Conservation (phyloP, 2,329 filamentous ascomycete genomes). For the Pyrenophora graminea region DNA sequence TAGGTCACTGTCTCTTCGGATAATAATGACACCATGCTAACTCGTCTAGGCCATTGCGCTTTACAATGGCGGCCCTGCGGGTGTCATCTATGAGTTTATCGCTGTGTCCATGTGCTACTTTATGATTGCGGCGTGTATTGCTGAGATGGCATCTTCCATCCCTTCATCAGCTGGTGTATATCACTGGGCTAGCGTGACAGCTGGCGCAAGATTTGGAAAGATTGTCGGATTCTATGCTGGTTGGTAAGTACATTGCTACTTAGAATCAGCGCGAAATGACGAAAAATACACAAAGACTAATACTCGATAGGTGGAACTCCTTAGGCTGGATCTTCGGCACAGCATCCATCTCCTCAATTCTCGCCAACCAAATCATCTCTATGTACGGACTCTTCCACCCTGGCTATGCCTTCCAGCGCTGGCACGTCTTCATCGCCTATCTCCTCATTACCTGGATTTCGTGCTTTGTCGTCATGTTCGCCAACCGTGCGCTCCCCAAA, state of each 20-base stretch:
- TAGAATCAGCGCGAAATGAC: background rate
- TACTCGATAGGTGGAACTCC: constrained; percentile 51
- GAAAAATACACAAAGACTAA: background rate
- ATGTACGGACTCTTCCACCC: constrained; percentile 57
- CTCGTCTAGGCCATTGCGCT: constrained; percentile 42
- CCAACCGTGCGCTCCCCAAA: constrained; percentile 57
- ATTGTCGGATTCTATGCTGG: constrained; percentile 56
- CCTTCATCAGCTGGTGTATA: constrained; percentile 54
- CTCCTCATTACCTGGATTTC: constrained; percentile 54
- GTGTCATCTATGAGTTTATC: constrained; percentile 55
- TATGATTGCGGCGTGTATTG: constrained; percentile 56
- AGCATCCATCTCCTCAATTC: constrained; percentile 50
- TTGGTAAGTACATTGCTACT: constrained; percentile 36
- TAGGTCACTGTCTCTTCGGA: constrained; percentile 29
- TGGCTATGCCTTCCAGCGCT: constrained; percentile 51
- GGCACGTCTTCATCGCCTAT: constrained; percentile 58
- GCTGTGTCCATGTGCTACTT: constrained; percentile 57
- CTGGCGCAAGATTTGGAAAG: constrained; percentile 52
- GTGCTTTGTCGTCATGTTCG: constrained; percentile 56
- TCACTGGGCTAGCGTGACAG: constrained; percentile 58
- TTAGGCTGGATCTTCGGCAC: constrained; percentile 56
- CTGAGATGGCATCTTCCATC: constrained; percentile 55
- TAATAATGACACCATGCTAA: background rate
- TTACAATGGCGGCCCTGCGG: constrained; percentile 53
- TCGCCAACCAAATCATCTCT: constrained; percentile 52